A percentile compares a stretch with the other conserved stretches of the same genome.
Evolutionary conservation across 768 basidiomycete species (phyloP).

Genomic region (Rhodosporidiobolus odoratus): DNA sequence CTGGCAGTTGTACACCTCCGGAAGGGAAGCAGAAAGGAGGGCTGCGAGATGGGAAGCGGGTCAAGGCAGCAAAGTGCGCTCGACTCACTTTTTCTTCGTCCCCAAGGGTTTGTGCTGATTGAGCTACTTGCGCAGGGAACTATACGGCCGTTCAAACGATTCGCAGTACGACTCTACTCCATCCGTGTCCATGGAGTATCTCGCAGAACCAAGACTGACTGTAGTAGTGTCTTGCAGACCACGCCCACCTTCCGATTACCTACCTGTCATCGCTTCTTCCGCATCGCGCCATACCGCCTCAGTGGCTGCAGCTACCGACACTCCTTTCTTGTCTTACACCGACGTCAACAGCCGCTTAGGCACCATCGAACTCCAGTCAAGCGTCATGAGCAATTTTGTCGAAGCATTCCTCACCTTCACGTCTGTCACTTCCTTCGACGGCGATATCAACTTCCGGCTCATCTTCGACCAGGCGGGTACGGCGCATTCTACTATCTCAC

Average conservation of each 20-base stretch:
- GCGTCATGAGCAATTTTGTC: neutral
- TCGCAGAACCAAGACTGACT: too few relatives aligned
- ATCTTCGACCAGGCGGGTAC: neutral
- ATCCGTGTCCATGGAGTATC: neutral
- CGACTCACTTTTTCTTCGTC: neutral
- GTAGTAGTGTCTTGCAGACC: too few relatives aligned
- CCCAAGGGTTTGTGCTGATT: neutral
- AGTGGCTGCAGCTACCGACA: neutral
- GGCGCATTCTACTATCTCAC: neutral
- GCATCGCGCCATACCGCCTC: neutral
- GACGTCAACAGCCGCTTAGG: neutral
- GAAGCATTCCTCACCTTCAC: constrained; percentile 1
- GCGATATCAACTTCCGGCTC: neutral
- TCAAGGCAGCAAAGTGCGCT: neutral
- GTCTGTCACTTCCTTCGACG: neutral
- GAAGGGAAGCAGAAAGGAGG: neutral
- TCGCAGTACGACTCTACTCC: neutral
- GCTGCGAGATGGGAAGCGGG: neutral
- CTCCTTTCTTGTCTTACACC: neutral
- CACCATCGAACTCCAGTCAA: neutral
- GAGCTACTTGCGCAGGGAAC: neutral
- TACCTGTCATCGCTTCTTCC: neutral
- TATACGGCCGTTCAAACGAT: neutral
- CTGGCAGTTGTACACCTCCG: neutral
- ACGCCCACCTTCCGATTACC: neutral